Base-by-base conservation (phyloP, 805 yeast genomes). In the Pichia eremophila region DNA sequence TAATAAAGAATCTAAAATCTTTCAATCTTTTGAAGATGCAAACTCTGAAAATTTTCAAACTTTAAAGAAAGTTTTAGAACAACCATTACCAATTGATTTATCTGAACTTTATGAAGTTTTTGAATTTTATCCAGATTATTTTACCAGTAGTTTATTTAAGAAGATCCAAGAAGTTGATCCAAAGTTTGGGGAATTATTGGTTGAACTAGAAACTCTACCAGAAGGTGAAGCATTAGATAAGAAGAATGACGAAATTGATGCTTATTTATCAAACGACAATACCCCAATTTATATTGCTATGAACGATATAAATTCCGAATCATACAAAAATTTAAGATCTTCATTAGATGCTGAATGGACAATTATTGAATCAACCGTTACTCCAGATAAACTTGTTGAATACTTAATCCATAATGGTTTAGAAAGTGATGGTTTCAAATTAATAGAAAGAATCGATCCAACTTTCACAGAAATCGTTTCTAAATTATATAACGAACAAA, bases 51-150 rank as follows among this genome's bases (percentile, higher is more conserved):
- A 52, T 37, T 59, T 51, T 37, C 31, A 44, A 22, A 49, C 51
- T 11, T 51, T 60, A 22, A 54, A 58, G 41, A 44, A 46, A 32
- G 52, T 62, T 29, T 45, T 59, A 31, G 53, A 54, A 34, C 48
- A 52, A 38, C 62, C 63, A 25, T 47, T 54, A 49, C 64, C 63
- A 38, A 59, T 60, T 44, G 57, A 55, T 44, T 47, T 60, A 17
- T 25, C 44, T 31, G 63, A 60, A 45, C 39, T 60, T n/a, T 57
- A 55, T 45, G 61, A 59, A 46, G 46, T 57, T 15, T 57, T 59
- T 27, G 59, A 58, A 39, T 47, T 45, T 35, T 54, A 52, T 44
- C 54, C 57, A 22, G 61, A 60, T 46, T 58, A 56, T 44, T 55
- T 53, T 39, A 36, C 41, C 1, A 51, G 56, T 32, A 46, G 45